A percentile compares a stretch with the other conserved stretches of the same genome.
These are phyloP conservation scores for Quercus aquifolioides DNA, from an alignment of 306 rosid species.

Conservation along the genomic window DNA sequence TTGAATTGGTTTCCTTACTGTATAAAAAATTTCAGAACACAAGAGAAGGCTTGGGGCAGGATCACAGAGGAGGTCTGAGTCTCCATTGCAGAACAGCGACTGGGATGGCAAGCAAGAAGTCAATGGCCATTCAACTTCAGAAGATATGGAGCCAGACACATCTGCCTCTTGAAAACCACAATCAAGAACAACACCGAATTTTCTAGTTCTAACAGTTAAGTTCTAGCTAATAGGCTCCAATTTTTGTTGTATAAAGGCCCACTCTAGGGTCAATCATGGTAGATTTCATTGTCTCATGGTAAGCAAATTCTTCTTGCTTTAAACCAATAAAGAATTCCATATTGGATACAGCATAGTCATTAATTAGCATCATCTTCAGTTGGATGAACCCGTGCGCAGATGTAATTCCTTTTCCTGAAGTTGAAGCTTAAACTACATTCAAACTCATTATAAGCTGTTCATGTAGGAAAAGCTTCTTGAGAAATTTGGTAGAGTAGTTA, in stretches of 20 bases:
- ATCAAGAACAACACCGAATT: constrained; percentile 43
- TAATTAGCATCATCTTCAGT: not conserved
- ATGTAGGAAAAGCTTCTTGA: not conserved
- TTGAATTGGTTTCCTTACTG: constrained; percentile 6
- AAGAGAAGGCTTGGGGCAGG: constrained; percentile 51
- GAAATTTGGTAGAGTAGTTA: not conserved
- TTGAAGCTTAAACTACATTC: constrained; percentile 1
- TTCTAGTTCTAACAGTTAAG: constrained; percentile 30
- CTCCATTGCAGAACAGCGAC: constrained; percentile 35
- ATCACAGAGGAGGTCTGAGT: constrained; percentile 28
- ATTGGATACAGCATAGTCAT: not conserved
- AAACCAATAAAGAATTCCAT: constrained; percentile 31
- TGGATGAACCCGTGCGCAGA: constrained; percentile 5
- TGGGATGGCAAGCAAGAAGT: constrained; percentile 12
- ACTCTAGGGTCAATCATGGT: constrained; percentile 34
- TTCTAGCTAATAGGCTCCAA: constrained; percentile 40
- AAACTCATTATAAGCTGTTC: not conserved
- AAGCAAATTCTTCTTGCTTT: constrained; percentile 25
- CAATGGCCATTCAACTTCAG: constrained; percentile 5
- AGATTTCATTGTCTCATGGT: constrained; percentile 22
- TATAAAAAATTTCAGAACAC: constrained; percentile 43
- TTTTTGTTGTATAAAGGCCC: constrained; percentile 34
- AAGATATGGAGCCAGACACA: constrained; percentile 44
- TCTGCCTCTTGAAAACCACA: constrained; percentile 40
- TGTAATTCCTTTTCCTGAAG: not conserved